A percentile compares a stretch with the other conserved stretches of the same genome.
Evolutionary conservation across 805 yeast species (phyloP).

Genomic region (Wickerhamiella qilinensis): DNA sequence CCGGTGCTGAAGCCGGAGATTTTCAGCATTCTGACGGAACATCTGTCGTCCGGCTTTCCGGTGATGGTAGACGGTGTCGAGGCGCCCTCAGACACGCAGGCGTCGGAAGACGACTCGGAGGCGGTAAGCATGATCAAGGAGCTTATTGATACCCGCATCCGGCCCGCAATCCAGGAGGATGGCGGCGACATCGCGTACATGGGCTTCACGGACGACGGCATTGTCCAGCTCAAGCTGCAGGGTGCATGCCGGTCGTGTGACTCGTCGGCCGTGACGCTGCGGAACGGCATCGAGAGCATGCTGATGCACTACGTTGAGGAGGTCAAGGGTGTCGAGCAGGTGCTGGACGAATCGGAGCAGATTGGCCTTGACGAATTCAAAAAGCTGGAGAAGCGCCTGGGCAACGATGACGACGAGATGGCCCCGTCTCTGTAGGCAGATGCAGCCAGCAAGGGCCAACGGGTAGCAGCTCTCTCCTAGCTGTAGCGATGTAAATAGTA

Average conservation of each 20-base stretch:
- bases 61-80: slow-evolving; percentile 28
- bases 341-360: slow-evolving; percentile 62
- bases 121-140: slow-evolving; percentile 81
- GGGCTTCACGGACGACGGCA: slow-evolving; percentile 77
- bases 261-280: slow-evolving; percentile 76
- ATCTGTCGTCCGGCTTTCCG: slow-evolving; percentile 31
- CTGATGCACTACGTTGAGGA: slow-evolving; percentile 92
- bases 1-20: slow-evolving; percentile 53
- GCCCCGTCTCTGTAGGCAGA: slow-evolving; percentile 13
- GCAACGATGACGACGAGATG: slow-evolving; percentile 10
- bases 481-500: background rate
- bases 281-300: slow-evolving; percentile 96
- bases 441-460: too few relatives aligned
- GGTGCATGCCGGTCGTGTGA: slow-evolving; percentile 97
- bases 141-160: slow-evolving; percentile 78
- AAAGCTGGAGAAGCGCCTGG: slow-evolving; percentile 50
- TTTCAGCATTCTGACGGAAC: slow-evolving; percentile 32
- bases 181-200: slow-evolving; percentile 93
- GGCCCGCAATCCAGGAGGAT: slow-evolving; percentile 97
- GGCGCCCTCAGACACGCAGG: slow-evolving; percentile 26
- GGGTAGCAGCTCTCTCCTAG: background rate
- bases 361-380: slow-evolving; percentile 72
- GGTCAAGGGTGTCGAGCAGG: slow-evolving; percentile 74
- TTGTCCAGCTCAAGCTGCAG: slow-evolving; percentile 71
- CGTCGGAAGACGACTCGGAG: slow-evolving; percentile 57